These are phyloP conservation scores for Inga laurina DNA, from an alignment of 306 rosid genomes.

Conservation along the genomic window DNA sequence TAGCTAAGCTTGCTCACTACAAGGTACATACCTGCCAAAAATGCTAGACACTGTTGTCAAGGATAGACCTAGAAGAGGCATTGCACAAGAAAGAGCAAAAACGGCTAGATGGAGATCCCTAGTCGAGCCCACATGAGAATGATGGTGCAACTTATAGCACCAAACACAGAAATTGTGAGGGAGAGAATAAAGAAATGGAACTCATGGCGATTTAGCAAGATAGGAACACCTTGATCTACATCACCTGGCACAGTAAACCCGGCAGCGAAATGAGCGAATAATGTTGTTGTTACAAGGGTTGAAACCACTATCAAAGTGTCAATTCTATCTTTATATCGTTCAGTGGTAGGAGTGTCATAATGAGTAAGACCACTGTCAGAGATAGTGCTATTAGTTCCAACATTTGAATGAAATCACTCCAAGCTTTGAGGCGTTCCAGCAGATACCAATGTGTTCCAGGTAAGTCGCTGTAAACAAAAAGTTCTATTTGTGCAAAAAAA, in stretches of 20 bases:
- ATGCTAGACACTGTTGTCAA: constrained; percentile 31
- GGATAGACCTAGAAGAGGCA: constrained; percentile 37
- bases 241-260: constrained; percentile 35
- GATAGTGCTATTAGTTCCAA: not conserved
- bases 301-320: constrained; percentile 34
- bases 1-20: constrained; percentile 23
- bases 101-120: not conserved
- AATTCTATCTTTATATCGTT: not conserved
- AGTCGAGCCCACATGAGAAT: constrained; percentile 40
- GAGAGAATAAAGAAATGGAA: constrained; percentile 30
- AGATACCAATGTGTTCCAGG: constrained; percentile 23
- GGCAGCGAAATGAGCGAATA: constrained; percentile 32
- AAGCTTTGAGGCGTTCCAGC: not conserved
- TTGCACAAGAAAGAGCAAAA: not conserved
- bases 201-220: not conserved
- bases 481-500: not conserved
- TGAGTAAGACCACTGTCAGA: too few species aligned
- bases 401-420: not conserved
- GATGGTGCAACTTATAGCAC: constrained; percentile 29
- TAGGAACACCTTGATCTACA: constrained; percentile 9
- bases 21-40: constrained; percentile 37
- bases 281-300: constrained; percentile 30
- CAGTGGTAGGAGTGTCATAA: not conserved
- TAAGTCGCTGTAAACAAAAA: constrained; percentile 6
- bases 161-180: constrained; percentile 38